Evolutionary conservation across 23 red algal genomes (phyloP).

Genomic region (Chondrus crispus): DNA sequence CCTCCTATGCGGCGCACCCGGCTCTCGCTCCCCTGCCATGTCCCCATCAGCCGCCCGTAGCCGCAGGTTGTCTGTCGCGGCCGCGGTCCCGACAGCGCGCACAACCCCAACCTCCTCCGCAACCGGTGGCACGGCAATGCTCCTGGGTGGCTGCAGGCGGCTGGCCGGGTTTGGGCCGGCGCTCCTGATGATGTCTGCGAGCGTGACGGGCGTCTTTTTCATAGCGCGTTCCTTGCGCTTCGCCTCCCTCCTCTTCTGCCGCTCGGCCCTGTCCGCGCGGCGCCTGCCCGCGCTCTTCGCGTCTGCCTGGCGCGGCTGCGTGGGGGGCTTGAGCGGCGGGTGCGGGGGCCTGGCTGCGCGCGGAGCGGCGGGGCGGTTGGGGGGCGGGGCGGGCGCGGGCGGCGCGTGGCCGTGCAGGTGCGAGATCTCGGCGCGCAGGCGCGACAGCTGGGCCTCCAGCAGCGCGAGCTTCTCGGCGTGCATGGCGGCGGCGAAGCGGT

Average conservation of each 20-base stretch:
- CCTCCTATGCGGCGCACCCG: too few relatives aligned
- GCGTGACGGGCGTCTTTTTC: slow-evolving; percentile 63
- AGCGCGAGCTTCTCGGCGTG: slow-evolving; percentile 41
- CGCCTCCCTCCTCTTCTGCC: slow-evolving; percentile 38
- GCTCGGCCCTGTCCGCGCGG: slow-evolving; percentile 24
- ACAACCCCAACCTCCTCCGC: too few relatives aligned
- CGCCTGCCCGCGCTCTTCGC: not conserved
- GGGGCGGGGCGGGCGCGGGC: not conserved
- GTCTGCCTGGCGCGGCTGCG: not conserved
- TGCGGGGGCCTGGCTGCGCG: not conserved
- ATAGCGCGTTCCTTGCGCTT: slow-evolving; percentile 38
- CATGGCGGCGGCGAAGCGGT: slow-evolving; percentile 53
- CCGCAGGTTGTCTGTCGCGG: too few relatives aligned
- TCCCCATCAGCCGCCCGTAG: too few relatives aligned
- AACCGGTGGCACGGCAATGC: slow-evolving; percentile 10
- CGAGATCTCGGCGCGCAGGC: slow-evolving; percentile 54
- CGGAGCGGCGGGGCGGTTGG: not conserved
- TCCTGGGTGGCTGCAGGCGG: slow-evolving; percentile 53
- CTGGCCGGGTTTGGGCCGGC: slow-evolving; percentile 62
- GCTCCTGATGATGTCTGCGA: slow-evolving; percentile 62
- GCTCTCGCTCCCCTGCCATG: too few relatives aligned
- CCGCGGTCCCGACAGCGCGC: too few relatives aligned
- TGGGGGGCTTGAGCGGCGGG: not conserved
- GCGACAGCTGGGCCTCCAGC: slow-evolving; percentile 51
- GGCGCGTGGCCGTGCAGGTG: slow-evolving; percentile 20